Base-by-base conservation (phyloP, 495 filamentous ascomycete species). In the Penicillium samsonianum region DNA sequence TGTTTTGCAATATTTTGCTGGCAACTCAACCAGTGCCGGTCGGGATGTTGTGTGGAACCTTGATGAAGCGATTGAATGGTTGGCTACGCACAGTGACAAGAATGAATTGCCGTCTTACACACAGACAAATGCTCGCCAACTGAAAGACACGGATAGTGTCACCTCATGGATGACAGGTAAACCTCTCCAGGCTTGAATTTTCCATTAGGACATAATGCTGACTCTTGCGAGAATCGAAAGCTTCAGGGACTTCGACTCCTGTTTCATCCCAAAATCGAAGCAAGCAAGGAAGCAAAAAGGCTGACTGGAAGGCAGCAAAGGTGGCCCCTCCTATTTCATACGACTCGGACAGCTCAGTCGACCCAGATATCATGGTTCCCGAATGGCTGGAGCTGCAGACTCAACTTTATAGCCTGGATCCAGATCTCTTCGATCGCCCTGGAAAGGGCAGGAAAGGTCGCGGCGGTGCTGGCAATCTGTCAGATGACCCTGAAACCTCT, bases 51-150 rank as follows among this genome's bases (percentile, higher is more conserved):
- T 90, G 11, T 95, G 91, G 88, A 92, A 92, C 19, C 73, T 97
- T 45, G 87, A 94, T 55, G 91, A 94, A 67, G 82, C 84, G n/a
- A 61, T 97, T 28, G 89, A 96, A 62, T 96, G 90, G 90, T 76
- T 97, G 19, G 89, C 90, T 20, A 75, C 89, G 58, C 81, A 91
- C 61, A 88, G 84, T 64, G 73, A 80, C 16, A 73, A 76, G 59
- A 80, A 83, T 5, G 87, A 93, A 63, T 80, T 94, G 30, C 86
- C 87, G 2, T 83, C 84, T 45, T 93, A 92, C 71, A 84, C 85
- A 9, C 71, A 71, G 57, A 66, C 65, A 44, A 68, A 60, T 33
- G 43, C 65, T 16, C 67, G 69, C 9, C 63, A 61, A 8, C 69
- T 61, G 38, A 78, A 72, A 59, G 73, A 72, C 35, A 52, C 64